Evolutionary conservation across 164 flowering plant genomes (phyloP).

Genomic region (Warburgia ugandensis): DNA sequence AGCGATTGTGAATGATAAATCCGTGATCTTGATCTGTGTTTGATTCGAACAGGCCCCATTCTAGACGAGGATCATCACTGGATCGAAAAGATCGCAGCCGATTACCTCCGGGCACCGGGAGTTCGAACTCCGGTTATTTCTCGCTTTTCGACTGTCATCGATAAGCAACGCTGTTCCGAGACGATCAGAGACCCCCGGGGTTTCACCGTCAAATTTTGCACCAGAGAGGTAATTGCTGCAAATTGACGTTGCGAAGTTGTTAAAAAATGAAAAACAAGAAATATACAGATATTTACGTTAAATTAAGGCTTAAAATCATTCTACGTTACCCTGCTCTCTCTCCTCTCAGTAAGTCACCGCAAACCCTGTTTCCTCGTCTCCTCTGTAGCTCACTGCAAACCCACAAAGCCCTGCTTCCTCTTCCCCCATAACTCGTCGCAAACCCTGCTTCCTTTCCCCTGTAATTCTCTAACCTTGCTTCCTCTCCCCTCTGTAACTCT

Average conservation of each 20-base stretch:
- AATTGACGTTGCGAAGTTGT: too few species aligned
- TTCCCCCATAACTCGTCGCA: too few species aligned
- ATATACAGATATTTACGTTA: too few species aligned
- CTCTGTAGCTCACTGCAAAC: too few species aligned
- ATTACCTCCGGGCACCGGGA: constrained; percentile 82
- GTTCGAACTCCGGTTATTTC: constrained; percentile 80
- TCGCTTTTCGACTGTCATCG: constrained; percentile 78
- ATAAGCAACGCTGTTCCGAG: constrained; percentile 90
- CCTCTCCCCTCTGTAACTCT: too few species aligned
- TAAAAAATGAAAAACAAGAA: too few species aligned
- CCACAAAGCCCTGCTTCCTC: too few species aligned
- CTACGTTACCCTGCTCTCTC: too few species aligned
- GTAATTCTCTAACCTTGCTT: too few species aligned
- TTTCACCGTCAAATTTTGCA: constrained; percentile 68
- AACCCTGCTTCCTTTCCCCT: too few species aligned
- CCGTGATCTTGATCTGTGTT: neutral
- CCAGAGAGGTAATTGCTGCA: constrained; percentile 54
- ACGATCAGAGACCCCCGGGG: constrained; percentile 78
- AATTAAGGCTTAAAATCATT: neutral
- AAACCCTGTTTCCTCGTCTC: too few species aligned
- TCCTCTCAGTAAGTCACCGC: too few species aligned
- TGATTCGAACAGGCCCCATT: constrained; percentile 46
- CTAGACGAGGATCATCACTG: constrained; percentile 83
- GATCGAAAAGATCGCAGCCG: constrained; percentile 78
- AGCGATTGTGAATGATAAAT: neutral